Conservation (phyloP, 495 filamentous ascomycete species). For the Aspergillus incahuasiensis region DNA sequence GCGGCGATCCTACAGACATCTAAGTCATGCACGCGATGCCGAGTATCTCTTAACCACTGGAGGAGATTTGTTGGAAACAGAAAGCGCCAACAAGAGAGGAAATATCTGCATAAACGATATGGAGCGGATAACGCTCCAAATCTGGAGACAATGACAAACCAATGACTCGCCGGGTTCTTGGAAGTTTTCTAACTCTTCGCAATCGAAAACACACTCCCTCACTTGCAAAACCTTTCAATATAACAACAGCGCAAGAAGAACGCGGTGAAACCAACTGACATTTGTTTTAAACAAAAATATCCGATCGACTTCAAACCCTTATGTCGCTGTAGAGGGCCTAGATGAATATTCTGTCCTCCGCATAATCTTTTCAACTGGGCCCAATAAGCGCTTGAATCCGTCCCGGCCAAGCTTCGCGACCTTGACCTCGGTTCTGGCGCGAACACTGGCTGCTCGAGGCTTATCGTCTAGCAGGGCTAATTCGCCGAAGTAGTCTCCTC, state of each 20-base stretch:
- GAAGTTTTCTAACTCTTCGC: constrained; percentile 15
- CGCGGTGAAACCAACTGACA: constrained; percentile 5
- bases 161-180: constrained; percentile 13
- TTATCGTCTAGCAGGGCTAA: constrained; percentile 89
- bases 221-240: constrained; percentile 4
- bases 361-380: constrained; percentile 94
- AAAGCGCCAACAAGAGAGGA: neutral
- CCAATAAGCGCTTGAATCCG: constrained; percentile 89
- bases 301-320: neutral
- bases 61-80: neutral
- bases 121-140: constrained; percentile 7
- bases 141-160: constrained; percentile 5
- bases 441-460: constrained; percentile 86
- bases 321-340: constrained; percentile 20
- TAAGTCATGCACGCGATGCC: neutral
- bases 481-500: constrained; percentile 97
- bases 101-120: constrained; percentile 12
- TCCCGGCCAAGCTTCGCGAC: constrained; percentile 91
- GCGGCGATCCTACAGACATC: neutral
- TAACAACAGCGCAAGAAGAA: constrained; percentile 8
- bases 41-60: neutral
- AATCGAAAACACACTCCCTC: constrained; percentile 14
- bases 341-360: constrained; percentile 63
- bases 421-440: constrained; percentile 74
- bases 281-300: neutral